Evolutionary conservation across 768 basidiomycete species (phyloP), one percentile per base, ranked within the genome.

Genomic region (Podaxis carcinomalis): DNA sequence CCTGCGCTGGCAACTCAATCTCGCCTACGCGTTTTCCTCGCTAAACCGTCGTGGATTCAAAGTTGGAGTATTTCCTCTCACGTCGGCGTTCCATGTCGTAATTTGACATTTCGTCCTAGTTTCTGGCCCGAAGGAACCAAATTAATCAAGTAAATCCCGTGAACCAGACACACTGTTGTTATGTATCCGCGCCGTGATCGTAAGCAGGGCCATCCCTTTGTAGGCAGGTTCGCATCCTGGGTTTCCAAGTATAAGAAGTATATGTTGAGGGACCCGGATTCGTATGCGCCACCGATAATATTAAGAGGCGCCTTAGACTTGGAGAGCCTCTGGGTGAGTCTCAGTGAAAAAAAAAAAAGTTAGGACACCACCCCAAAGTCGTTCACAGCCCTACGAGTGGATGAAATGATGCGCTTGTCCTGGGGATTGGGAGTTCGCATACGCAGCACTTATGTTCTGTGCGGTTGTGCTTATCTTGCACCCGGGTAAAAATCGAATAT

Each of bases 1-100:
- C 14, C 28, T 54, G 13, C 37, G 19, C 37, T 37, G 52, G n/a
- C 28, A 37, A n/a, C 37, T 23, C 52, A 35, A 54, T 39, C 21
- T 54, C 52, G 51, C 51, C 51, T 52, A 44, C n/a, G 7, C 7
- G 4, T 44, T 44, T 13, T 52, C 21, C 11, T 54, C 52, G 40
- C 40, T 27, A 42, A 44, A 28, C 37, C 16, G 39, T 56, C 11
- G 25, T 56, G 42, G 21, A 42, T 44, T 7, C 40, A 40, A 23
- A 42, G 54, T 44, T 56, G 23, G 54, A 44, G 40, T 25, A 14
- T 56, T 56, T 54, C 54, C 39, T 44, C 54, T 56, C 54, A 44
- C 54, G 52, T 54, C 52, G 54, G 54, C 27, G 39, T 25, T 27
- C 54, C 21, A 2, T 56, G 54, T 56, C 54, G 54, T 56, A 56